phyloP scores from a whole-genome alignment of 768 basidiomycete species.

The Boletus tylopilopsis region DNA sequence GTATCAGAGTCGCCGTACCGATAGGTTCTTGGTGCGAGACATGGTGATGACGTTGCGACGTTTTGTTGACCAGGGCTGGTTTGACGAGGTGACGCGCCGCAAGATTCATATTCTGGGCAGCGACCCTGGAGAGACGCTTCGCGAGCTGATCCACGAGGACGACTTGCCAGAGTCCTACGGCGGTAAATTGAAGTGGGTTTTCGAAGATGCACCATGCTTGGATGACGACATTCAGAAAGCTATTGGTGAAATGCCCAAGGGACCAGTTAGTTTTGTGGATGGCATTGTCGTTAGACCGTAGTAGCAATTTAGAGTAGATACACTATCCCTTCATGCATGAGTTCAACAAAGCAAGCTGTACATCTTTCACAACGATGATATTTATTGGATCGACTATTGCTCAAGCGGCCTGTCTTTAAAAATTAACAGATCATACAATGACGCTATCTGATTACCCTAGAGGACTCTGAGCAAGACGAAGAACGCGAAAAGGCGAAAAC shows the following conservation, averaged over 20 bases:
- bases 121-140: conserved; percentile 51
- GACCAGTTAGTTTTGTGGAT: conserved; percentile 48
- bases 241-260: conserved; percentile 52
- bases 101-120: conserved; percentile 76
- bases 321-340: no score
- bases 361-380: no score
- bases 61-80: conserved; percentile 53
- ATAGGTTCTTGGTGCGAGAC: no score
- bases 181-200: conserved; percentile 69
- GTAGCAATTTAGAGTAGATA: no score
- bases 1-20: not conserved
- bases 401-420: conserved; percentile 65
- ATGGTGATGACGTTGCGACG: not conserved
- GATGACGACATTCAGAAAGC: conserved; percentile 50
- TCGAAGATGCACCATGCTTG: conserved; percentile 60
- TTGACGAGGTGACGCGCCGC: conserved; percentile 71
- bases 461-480: not conserved
- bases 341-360: no score
- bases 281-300: conserved; percentile 36
- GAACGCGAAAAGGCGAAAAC: conserved; percentile 1
- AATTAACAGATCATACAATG: conserved; percentile 76
- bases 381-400: conserved; percentile 1
- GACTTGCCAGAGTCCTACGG: conserved; percentile 71
- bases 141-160: conserved; percentile 42
- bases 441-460: conserved; percentile 93